These are phyloP conservation scores for Claviceps lovelessii DNA, from an alignment of 2,329 filamentous ascomycete species.

Conservation along the genomic window DNA sequence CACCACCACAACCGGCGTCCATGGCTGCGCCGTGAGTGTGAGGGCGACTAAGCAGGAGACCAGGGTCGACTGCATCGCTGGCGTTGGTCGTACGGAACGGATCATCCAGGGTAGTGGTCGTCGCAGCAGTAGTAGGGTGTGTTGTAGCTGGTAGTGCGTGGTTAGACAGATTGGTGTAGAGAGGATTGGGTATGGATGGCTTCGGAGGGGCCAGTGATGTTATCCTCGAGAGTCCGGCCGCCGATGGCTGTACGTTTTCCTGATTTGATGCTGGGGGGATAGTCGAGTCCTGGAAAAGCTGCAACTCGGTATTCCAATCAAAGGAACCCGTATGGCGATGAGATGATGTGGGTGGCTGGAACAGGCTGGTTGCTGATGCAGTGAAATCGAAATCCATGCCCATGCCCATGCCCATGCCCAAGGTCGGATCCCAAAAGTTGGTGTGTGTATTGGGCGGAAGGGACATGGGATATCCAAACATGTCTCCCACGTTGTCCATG, in stretches of 20 bases:
- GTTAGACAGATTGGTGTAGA: slow-evolving; percentile 9
- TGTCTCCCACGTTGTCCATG: slow-evolving; percentile 34
- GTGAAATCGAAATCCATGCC: slow-evolving; percentile 48
- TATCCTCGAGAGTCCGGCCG: too few relatives aligned
- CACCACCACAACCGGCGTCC: slow-evolving; percentile 25
- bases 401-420: too few relatives aligned
- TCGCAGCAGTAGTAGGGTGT: slow-evolving; percentile 22
- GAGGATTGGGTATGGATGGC: slow-evolving; percentile 21
- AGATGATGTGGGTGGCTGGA: slow-evolving; percentile 20
- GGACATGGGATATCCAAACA: slow-evolving; percentile 48
- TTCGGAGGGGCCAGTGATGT: slow-evolving; percentile 42
- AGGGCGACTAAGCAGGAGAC: slow-evolving; percentile 40
- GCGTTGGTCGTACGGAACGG: slow-evolving; percentile 35
- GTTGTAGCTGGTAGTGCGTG: slow-evolving; percentile 24
- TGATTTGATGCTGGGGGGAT: slow-evolving; percentile 20
- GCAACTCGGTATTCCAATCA: slow-evolving; percentile 42
- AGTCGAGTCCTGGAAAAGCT: slow-evolving; percentile 37
- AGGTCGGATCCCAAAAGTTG: slow-evolving; percentile 45
- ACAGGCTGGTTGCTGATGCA: slow-evolving; percentile 28
- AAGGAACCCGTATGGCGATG: slow-evolving; percentile 37
- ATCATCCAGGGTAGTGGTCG: slow-evolving; percentile 22
- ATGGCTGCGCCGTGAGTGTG: slow-evolving; percentile 33
- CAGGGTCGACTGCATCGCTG: slow-evolving; percentile 41
- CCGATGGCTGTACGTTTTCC: slow-evolving; percentile 22
- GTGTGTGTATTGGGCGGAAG: slow-evolving; percentile 32